These are phyloP conservation scores for Sporothrix inflata DNA, from an alignment of 2,329 filamentous ascomycete species.

Conservation along the genomic window DNA sequence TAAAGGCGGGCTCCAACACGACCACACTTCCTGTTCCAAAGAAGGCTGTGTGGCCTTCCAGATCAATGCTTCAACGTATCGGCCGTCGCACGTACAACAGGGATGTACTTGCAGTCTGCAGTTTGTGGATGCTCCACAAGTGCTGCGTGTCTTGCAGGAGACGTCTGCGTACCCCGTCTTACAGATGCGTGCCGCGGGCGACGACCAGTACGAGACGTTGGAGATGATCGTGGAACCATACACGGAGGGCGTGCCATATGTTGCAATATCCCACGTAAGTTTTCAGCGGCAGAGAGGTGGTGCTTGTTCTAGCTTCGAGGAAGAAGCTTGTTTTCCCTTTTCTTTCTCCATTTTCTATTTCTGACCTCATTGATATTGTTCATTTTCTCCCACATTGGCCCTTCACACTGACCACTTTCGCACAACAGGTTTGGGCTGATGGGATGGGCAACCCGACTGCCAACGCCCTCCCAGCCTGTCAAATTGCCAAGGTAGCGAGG, in stretches of 20 bases:
- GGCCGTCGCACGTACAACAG: constrained; percentile 32
- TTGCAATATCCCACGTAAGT: constrained; percentile 42
- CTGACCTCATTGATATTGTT: too few relatives aligned
- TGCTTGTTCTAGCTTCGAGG: too few relatives aligned
- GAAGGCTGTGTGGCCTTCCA: constrained; percentile 40
- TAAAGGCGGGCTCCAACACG: constrained; percentile 21
- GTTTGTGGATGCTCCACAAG: neutral
- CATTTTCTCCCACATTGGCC: too few relatives aligned
- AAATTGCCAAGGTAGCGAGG: constrained; percentile 37
- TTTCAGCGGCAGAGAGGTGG: too few relatives aligned
- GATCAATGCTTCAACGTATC: constrained; percentile 39
- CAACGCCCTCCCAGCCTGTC: constrained; percentile 42
- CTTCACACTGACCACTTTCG: too few relatives aligned
- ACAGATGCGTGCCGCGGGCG: neutral
- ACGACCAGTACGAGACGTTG: constrained; percentile 21
- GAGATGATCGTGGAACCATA: constrained; percentile 36
- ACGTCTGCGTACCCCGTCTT: neutral
- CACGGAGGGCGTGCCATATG: constrained; percentile 36
- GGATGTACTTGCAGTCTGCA: constrained; percentile 36
- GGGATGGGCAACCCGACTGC: constrained; percentile 41
- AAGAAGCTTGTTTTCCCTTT: too few relatives aligned
- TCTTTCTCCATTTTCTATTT: too few relatives aligned
- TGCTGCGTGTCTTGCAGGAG: neutral
- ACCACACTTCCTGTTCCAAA: constrained; percentile 39
- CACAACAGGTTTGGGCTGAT: constrained; percentile 41